Conservation (phyloP, 73 alveolate species). For the Tetrahymena borealis region DNA sequence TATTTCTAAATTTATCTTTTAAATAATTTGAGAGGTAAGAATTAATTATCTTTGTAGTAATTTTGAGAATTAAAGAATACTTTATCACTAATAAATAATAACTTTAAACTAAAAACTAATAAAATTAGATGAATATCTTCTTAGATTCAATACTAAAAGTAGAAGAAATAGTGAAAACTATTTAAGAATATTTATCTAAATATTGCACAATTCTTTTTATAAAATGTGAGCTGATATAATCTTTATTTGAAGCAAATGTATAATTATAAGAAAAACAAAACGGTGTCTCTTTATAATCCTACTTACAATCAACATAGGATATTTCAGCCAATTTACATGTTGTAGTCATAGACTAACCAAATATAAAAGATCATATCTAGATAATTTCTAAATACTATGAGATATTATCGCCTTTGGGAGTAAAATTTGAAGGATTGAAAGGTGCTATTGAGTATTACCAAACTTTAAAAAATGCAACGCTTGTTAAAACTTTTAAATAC, state of each 20-base stretch:
- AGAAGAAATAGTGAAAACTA: not conserved
- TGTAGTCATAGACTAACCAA: not conserved
- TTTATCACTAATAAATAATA: no score
- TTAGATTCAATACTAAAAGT: not conserved
- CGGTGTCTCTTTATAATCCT: not conserved
- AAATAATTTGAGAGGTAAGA: no score
- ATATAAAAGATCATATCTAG: not conserved
- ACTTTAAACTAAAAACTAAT: not conserved
- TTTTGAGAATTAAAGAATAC: no score
- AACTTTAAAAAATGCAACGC: not conserved
- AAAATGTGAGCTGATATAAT: not conserved
- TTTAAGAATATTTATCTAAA: not conserved
- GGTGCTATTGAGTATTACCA: not conserved
- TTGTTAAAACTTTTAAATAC: not conserved
- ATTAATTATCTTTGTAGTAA: no score
- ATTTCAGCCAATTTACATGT: not conserved
- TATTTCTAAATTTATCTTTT: no score
- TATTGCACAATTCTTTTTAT: not conserved
- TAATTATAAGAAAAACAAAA: no score
- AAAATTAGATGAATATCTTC: not conserved
- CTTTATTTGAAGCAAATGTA: not conserved
- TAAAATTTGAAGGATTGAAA: not conserved
- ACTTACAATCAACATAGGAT: not conserved
- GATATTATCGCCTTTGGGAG: not conserved
- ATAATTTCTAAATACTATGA: not conserved